These are phyloP conservation scores for Grammothele lineata DNA, from an alignment of 768 basidiomycete species.

Conservation along the genomic window DNA sequence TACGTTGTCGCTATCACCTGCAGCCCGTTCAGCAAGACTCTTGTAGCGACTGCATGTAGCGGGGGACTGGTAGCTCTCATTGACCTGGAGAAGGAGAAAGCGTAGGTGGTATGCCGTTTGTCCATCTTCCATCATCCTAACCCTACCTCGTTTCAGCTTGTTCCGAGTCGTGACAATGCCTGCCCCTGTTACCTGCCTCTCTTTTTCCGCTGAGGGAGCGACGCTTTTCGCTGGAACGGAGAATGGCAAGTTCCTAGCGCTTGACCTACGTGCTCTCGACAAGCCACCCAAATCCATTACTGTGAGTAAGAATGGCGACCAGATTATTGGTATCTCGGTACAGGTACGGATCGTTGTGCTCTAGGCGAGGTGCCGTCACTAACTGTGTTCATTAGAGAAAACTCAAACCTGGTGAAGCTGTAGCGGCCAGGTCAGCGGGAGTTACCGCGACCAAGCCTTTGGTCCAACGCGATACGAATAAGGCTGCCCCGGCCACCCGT, in stretches of 20 bases:
- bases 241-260: conserved; percentile 55
- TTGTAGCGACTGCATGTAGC: conserved; percentile 55
- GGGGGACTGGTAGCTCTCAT: conserved; percentile 53
- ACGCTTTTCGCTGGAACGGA: conserved; percentile 63
- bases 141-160: conserved; percentile 35
- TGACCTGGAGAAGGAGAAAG: conserved; percentile 73
- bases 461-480: conserved; percentile 21
- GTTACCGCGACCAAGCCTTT: conserved; percentile 23
- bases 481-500: neutral
- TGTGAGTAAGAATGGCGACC: conserved; percentile 43
- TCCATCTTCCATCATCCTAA: too few species aligned
- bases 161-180: conserved; percentile 56
- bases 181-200: conserved; percentile 50
- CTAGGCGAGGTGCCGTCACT: too few species aligned
- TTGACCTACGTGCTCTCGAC: conserved; percentile 64
- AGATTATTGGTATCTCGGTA: conserved; percentile 51
- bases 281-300: conserved; percentile 53
- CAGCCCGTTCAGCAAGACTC: conserved; percentile 75
- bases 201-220: conserved; percentile 68
- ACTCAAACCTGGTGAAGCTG: conserved; percentile 14
- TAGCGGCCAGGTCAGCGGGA: neutral
- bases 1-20: conserved; percentile 54
- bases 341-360: conserved; percentile 38
- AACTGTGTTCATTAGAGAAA: conserved; percentile 14
- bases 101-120: conserved; percentile 40